A percentile compares a stretch with the other conserved stretches of the same genome.
Evolutionary conservation across 805 yeast species (phyloP).

Genomic region (Saccharomycopsis fibuligera): DNA sequence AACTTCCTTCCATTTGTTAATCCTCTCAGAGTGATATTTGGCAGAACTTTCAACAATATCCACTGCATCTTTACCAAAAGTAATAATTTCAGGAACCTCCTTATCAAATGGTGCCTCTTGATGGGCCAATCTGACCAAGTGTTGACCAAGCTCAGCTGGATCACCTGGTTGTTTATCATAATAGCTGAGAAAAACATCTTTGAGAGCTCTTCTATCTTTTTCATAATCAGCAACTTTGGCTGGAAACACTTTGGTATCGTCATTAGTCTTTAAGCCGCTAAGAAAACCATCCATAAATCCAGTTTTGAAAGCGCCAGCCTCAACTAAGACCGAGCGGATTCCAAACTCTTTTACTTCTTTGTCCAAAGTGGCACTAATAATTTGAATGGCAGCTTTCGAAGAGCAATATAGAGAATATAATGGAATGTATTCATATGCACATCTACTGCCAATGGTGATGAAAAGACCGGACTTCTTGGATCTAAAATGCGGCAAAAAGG

Average conservation of each 20-base stretch:
- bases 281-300: neutral
- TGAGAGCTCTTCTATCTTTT: neutral
- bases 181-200: neutral
- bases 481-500: constrained; percentile 5
- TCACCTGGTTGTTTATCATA: neutral
- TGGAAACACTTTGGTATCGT: neutral
- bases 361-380: neutral
- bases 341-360: neutral
- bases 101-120: neutral
- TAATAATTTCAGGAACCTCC: neutral
- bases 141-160: neutral
- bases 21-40: neutral
- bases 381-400: neutral
- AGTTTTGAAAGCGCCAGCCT: constrained; percentile 2
- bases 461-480: neutral
- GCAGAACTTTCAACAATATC: neutral
- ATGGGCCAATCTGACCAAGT: neutral
- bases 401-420: neutral
- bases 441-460: neutral
- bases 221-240: neutral
- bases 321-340: neutral
- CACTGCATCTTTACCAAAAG: neutral
- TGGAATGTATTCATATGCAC: neutral
- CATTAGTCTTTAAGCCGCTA: neutral
- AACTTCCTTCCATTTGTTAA: neutral